Evolutionary conservation across 768 basidiomycete genomes (phyloP).

Genomic region (Lentinula edodes): DNA sequence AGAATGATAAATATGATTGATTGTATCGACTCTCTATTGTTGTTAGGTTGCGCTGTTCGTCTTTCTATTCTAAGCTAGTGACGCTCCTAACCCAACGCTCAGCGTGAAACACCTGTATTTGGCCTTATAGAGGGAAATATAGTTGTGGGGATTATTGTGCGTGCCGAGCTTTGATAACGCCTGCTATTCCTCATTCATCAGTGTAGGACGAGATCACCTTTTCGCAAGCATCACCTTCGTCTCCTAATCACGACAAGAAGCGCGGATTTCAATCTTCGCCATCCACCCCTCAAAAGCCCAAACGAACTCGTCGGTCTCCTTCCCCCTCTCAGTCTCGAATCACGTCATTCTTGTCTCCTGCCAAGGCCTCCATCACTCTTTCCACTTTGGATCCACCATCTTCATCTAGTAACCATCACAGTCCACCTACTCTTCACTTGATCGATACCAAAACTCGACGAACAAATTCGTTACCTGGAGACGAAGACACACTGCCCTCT

Average conservation of each 20-base stretch:
- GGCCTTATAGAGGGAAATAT: slow-evolving; percentile 62
- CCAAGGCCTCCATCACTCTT: background rate
- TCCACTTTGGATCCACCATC: background rate
- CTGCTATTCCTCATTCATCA: background rate
- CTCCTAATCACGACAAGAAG: background rate
- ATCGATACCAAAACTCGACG: slow-evolving; percentile 71
- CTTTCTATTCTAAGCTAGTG: background rate
- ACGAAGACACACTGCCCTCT: slow-evolving; percentile 52
- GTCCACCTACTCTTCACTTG: slow-evolving; percentile 32
- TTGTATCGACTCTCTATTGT: slow-evolving; percentile 48
- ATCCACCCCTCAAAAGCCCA: slow-evolving; percentile 6
- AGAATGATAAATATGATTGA: slow-evolving; percentile 74
- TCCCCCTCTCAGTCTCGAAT: slow-evolving; percentile 3
- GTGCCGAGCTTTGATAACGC: slow-evolving; percentile 10
- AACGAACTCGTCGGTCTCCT: background rate
- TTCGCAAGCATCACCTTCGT: background rate
- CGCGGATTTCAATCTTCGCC: background rate
- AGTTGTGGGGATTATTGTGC: slow-evolving; percentile 72
- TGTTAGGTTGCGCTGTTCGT: slow-evolving; percentile 46
- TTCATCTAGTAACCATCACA: background rate
- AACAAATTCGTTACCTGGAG: slow-evolving; percentile 41
- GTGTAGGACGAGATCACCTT: background rate
- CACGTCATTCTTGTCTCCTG: background rate
- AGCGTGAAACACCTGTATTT: slow-evolving; percentile 86
- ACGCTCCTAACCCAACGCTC: background rate